Evolutionary conservation across 139 green algal genomes (phyloP).

Genomic region (Desmodesmus armatus): DNA sequence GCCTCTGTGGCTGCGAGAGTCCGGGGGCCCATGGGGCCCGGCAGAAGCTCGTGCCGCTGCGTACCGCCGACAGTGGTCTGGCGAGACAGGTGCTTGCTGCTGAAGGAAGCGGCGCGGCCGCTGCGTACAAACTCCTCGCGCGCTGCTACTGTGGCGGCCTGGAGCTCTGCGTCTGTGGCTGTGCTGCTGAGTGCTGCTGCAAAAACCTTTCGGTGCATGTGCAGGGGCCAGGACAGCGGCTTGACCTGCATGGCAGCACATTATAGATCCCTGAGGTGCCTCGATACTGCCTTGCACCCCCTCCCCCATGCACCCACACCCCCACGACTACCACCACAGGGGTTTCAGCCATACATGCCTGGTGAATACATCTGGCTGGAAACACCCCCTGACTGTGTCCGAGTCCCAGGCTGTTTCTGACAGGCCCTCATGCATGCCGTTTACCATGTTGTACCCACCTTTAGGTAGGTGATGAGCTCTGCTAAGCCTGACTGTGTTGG

Average conservation of each 20-base stretch:
- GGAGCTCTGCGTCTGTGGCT: slow-evolving; percentile 25
- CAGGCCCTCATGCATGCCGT: not conserved
- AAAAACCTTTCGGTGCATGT: slow-evolving; percentile 55
- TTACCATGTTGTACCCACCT: too few species aligned
- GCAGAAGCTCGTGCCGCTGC: not conserved
- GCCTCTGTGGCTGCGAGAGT: slow-evolving; percentile 15
- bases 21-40: slow-evolving; percentile 1
- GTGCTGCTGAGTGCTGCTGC: slow-evolving; percentile 47
- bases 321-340: not conserved
- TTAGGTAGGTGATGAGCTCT: not conserved
- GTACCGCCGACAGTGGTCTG: not conserved
- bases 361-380: not conserved
- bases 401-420: not conserved
- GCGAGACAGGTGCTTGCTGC: not conserved
- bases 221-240: slow-evolving; percentile 56
- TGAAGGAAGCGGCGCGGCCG: slow-evolving; percentile 30
- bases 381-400: not conserved
- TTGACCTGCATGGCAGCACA: slow-evolving; percentile 73
- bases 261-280: not conserved
- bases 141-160: slow-evolving; percentile 14
- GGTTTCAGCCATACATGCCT: not conserved
- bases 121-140: slow-evolving; percentile 1
- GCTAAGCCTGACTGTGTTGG: not conserved
- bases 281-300: not conserved
- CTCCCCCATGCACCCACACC: too few species aligned